Percentiles rank a stretch among this genome's conserved stretches.
These are phyloP conservation scores for Beta corolliflora DNA, from an alignment of 179 eudicot species.

Conservation along the genomic window DNA sequence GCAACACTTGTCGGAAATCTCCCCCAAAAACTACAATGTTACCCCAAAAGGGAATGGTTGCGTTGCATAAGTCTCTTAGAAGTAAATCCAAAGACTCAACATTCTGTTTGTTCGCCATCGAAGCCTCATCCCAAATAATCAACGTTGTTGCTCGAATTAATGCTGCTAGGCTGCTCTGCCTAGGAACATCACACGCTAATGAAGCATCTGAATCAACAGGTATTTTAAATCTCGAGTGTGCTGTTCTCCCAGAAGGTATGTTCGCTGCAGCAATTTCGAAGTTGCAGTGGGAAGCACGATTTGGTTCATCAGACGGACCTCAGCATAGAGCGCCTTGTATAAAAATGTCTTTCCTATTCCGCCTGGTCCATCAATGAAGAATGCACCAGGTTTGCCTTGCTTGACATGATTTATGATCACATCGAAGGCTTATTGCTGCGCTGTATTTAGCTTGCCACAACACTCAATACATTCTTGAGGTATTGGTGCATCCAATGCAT, in stretches of 20 bases:
- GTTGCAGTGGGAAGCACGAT: neutral
- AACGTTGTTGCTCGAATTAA: neutral
- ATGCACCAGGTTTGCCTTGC: neutral
- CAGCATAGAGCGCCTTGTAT: neutral
- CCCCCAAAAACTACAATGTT: neutral
- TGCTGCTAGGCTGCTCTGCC: neutral
- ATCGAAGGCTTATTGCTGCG: neutral
- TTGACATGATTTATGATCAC: neutral
- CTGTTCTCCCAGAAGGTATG: neutral
- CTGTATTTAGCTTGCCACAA: neutral
- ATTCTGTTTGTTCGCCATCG: neutral
- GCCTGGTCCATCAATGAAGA: neutral
- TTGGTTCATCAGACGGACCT: neutral
- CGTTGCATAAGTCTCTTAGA: neutral
- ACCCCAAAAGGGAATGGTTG: neutral
- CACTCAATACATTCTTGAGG: neutral
- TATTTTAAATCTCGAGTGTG: neutral
- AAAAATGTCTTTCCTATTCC: neutral
- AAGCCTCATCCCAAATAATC: slow-evolving; percentile 12
- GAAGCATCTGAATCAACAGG: neutral
- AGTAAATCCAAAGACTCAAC: neutral
- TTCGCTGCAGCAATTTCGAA: neutral
- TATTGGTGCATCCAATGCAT: slow-evolving; percentile 9
- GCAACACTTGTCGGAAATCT: neutral
- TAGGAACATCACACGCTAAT: neutral